phyloP scores from a whole-genome alignment of 208 protist species.

The Leishmania braziliensis region DNA sequence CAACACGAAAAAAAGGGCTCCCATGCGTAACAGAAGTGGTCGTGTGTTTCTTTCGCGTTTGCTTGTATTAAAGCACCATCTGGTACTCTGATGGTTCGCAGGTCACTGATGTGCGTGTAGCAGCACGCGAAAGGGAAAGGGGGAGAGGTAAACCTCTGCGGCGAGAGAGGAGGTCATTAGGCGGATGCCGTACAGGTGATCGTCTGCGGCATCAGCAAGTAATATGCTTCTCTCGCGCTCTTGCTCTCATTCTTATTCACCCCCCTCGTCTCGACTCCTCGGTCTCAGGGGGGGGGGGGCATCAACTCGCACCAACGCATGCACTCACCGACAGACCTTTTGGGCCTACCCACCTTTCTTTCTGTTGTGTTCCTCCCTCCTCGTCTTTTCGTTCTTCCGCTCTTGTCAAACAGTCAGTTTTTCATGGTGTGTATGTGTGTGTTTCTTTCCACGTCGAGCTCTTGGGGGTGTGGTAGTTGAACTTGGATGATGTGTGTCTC shows the following conservation, averaged over 20 bases:
- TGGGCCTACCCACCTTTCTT: background rate
- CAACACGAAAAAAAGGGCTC: background rate
- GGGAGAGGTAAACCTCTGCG: background rate
- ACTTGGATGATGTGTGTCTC: background rate
- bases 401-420: background rate
- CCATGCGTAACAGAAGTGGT: no score
- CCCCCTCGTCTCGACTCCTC: background rate
- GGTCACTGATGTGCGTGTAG: background rate
- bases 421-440: background rate
- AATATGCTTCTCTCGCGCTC: background rate
- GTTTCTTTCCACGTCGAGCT: background rate
- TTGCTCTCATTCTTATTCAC: background rate
- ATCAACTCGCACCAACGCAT: background rate
- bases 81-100: background rate
- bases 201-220: background rate
- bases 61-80: background rate
- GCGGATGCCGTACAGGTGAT: background rate
- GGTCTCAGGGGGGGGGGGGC: background rate
- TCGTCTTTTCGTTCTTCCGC: background rate
- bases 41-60: background rate
- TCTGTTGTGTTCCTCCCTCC: background rate
- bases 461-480: background rate
- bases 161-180: background rate
- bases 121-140: background rate
- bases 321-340: background rate